Evolutionary conservation across 2,329 filamentous ascomycete genomes (phyloP), one percentile per base, ranked within the genome.

Genomic region (Hysterium pulicare): DNA sequence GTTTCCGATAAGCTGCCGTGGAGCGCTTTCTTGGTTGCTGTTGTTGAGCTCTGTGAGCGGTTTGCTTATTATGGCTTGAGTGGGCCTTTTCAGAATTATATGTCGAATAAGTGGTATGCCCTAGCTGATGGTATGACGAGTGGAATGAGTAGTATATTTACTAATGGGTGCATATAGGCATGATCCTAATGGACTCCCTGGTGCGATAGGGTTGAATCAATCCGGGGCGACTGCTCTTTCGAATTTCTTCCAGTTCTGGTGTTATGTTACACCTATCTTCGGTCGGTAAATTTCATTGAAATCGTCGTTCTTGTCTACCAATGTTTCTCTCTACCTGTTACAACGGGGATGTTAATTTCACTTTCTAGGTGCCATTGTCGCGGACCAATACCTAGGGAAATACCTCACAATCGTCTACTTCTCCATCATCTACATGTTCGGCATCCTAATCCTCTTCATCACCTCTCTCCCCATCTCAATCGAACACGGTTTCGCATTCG

Each of bases 371-470:
- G 76, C 76, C 8, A 60, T 76, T 30, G 67, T 76, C 5, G 83
- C 86, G 9, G 86, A 90, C 67, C 77, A 82, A 50, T 83, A 82
- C 58, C 75, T 79, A 58, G 84, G 84, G 24, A 82, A 83, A 46
- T 88, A 81, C 69, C 75, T 77, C 51, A 87, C 84, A 19, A 87
- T 88, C 53, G 74, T 83, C 62, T 78, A 78, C 57, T 84, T 85
- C 52, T 83, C 71, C 30, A 71, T 69, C 8, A 72, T 85, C 44
- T 82, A 83, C 19, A 80, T 84, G 57, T 57, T 82, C 38, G 86
- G 84, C 24, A 82, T 87, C 60, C 66, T 79, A 23, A 75, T 89
- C 46, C 71, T 89, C 16, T 80, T 85, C 46, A 68, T 81, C 22
- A 80, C 84, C 2, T 78, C 84, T 13, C 69, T 85, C 1, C 85